Evolutionary conservation across 208 protist genomes (phyloP), one percentile per base, ranked within the genome.

Genomic region (Blechomonas ayalai): DNA sequence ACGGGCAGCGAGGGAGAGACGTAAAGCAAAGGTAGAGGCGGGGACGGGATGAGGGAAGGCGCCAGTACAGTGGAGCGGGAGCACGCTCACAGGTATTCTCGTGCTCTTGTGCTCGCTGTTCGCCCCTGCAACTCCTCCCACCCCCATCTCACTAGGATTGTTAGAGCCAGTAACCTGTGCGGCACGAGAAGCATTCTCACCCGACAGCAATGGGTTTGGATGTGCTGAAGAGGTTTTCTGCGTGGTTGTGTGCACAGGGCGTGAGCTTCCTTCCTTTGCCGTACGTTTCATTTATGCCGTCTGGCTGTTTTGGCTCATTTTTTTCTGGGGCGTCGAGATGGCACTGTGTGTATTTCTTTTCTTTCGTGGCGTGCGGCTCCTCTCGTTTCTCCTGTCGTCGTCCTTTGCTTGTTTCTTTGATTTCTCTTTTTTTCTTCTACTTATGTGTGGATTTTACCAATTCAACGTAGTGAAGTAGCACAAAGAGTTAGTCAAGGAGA

Each of bases 401-500:
- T 32, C 10, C 4, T 28, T 47, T 15, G 23, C 31, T 8, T 19
- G 8, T 53, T 39, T 2, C 24, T 18, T 26, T 18, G 24, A 19
- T 15, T 37, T 13, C 36, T 20, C 34, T 31, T 42, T 27, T 54
- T 38, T 13, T 16, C 16, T 9, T 43, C 16, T 27, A 25, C 23
- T 28, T 48, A 10, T 47, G 9, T n/a, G n/a, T n/a, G n/a, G n/a
- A n/a, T n/a, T n/a, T n/a, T n/a, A n/a, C n/a, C n/a, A n/a, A n/a
- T n/a, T n/a, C n/a, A n/a, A n/a, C n/a, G n/a, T 27, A 12, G 42
- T 29, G 40, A 31, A 25, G 34, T 51, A 25, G 52, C 29, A 42
- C 26, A 52, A 31, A 9, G 28, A 49, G 26, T 38, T 31, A 45
- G 28, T 48, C 36, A 53, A 24, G 51, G 23, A 60, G 26, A 42